Evolutionary conservation across 352 stramenopile genomes (phyloP).

Genomic region (Thraustochytrium striatum): DNA sequence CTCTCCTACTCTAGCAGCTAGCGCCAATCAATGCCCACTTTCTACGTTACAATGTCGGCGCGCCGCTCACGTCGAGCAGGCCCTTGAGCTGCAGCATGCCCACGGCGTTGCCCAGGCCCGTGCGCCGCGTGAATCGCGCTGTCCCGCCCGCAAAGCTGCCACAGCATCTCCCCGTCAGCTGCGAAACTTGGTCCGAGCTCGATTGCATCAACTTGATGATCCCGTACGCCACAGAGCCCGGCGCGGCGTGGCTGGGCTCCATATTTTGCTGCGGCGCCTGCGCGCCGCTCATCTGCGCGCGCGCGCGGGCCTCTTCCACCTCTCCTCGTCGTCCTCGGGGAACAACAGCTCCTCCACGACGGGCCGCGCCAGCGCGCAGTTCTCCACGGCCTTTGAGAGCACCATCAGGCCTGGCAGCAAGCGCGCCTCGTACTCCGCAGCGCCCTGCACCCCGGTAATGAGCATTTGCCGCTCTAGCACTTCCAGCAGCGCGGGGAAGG

Average conservation of each 20-base stretch:
- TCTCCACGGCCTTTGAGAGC: not conserved
- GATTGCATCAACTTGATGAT: slow-evolving; percentile 62
- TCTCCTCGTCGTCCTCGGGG: not conserved
- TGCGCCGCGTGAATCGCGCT: slow-evolving; percentile 58
- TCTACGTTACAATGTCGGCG: not conserved
- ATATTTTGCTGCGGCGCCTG: slow-evolving; percentile 56
- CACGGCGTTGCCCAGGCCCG: slow-evolving; percentile 65
- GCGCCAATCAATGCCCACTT: not conserved
- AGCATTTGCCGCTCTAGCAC: slow-evolving; percentile 18
- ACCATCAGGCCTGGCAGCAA: slow-evolving; percentile 4
- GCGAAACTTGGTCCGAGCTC: slow-evolving; percentile 60
- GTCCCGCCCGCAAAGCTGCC: slow-evolving; percentile 61
- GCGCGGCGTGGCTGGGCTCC: slow-evolving; percentile 61
- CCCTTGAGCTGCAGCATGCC: slow-evolving; percentile 61
- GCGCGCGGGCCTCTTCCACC: not conserved
- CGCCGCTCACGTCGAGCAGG: slow-evolving; percentile 52
- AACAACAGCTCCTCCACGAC: not conserved
- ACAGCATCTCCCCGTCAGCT: slow-evolving; percentile 62
- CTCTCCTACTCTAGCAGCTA: too few species aligned
- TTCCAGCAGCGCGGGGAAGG: not conserved
- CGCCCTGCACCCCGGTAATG: slow-evolving; percentile 9
- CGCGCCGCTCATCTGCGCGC: not conserved
- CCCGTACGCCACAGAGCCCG: slow-evolving; percentile 59
- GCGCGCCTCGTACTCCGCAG: not conserved
- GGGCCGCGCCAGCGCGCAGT: not conserved